Percentiles rank a stretch among this genome's conserved stretches.
These are phyloP conservation scores for Pichia sp. DNA, from an alignment of 1,139 yeast species.

Conservation along the genomic window DNA sequence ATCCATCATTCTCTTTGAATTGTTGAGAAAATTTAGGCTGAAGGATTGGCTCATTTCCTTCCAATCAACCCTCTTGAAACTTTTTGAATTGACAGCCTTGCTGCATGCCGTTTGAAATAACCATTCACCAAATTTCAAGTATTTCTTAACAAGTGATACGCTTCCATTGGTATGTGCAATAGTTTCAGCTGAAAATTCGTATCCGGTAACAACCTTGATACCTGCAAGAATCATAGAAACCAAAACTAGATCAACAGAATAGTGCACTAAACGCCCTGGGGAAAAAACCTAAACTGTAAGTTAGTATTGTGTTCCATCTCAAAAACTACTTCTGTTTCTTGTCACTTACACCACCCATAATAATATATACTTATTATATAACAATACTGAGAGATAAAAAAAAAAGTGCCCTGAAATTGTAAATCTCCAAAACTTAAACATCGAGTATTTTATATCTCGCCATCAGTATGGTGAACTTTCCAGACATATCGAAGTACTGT, in stretches of 20 bases:
- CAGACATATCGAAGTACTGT: no score
- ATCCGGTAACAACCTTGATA: constrained; percentile 57
- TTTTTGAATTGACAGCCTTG: constrained; percentile 8
- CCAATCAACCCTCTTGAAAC: constrained; percentile 12
- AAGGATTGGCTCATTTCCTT: constrained; percentile 10
- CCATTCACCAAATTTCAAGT: constrained; percentile 30
- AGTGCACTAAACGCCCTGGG: constrained; percentile 48
- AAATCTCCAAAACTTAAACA: no score
- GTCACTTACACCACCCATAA: constrained; percentile 5
- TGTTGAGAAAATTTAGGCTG: constrained; percentile 6
- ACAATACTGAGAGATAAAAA: no score
- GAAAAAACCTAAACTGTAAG: constrained; percentile 5
- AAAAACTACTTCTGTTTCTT: neutral
- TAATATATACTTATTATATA: neutral
- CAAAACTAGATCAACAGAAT: constrained; percentile 51
- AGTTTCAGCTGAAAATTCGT: constrained; percentile 33
- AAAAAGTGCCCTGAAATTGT: no score
- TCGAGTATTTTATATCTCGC: no score
- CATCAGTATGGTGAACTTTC: no score
- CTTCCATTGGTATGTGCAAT: constrained; percentile 45
- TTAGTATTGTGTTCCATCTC: neutral
- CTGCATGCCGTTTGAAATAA: constrained; percentile 19
- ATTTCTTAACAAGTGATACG: constrained; percentile 47
- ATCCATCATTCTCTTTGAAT: constrained; percentile 12
- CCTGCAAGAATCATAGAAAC: constrained; percentile 62